phyloP scores from a whole-genome alignment of 202 grass and related monocot genomes.

The Bolboschoenoplectus hybrid region DNA sequence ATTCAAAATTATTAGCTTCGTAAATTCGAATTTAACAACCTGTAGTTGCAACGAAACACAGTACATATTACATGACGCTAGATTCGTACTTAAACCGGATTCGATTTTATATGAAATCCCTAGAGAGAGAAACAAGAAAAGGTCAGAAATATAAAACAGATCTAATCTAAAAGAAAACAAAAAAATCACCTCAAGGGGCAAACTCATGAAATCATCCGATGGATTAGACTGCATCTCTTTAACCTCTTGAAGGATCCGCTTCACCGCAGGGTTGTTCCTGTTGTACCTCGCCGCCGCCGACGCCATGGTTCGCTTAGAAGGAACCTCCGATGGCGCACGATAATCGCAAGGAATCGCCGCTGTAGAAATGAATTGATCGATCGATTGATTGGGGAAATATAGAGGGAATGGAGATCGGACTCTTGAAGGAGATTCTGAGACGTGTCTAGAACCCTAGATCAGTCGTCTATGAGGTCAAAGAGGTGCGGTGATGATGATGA shows the following conservation, averaged over 20 bases:
- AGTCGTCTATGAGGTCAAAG: too few relatives aligned
- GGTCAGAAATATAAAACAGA: conserved; percentile 19
- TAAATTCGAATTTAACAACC: neutral
- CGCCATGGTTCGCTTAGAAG: conserved; percentile 21
- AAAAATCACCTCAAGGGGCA: conserved; percentile 80
- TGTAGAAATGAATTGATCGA: neutral
- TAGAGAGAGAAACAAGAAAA: neutral
- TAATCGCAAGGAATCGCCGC: conserved; percentile 19
- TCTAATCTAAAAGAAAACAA: conserved; percentile 39
- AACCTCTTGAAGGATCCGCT: conserved; percentile 98
- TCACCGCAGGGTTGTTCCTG: conserved; percentile 92
- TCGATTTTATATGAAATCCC: neutral
- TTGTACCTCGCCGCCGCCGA: conserved; percentile 62
- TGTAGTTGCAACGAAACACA: neutral
- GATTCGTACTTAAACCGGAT: conserved; percentile 17
- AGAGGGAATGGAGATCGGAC: neutral
- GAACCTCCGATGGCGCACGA: neutral
- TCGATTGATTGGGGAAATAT: neutral
- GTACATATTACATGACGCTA: neutral
- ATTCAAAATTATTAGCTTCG: neutral
- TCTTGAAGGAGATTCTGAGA: neutral
- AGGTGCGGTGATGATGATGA: neutral
- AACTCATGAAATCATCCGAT: conserved; percentile 87
- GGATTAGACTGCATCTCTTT: conserved; percentile 99
- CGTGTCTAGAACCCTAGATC: neutral